Evolutionary conservation across 2,329 filamentous ascomycete genomes (phyloP).

Genomic region (Knufia fluminis): DNA sequence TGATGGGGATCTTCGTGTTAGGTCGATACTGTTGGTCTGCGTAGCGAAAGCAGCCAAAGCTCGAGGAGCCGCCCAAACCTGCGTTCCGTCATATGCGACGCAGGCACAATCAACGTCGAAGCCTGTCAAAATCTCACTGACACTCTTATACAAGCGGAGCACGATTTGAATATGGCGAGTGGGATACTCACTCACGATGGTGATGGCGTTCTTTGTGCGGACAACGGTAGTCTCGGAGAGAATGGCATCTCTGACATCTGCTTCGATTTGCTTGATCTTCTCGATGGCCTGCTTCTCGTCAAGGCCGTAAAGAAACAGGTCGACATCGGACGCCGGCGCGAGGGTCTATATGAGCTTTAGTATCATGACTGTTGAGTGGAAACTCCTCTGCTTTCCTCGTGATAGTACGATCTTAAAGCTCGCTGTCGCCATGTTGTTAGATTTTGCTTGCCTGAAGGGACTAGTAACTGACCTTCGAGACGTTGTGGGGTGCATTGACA

Average conservation of each 20-base stretch:
- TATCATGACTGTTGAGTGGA: no score
- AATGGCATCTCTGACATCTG: conserved; percentile 63
- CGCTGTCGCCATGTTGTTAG: conserved; percentile 10
- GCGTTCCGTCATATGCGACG: conserved; percentile 67
- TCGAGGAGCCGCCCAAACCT: conserved; percentile 70
- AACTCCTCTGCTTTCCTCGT: conserved; percentile 40
- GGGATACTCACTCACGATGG: conserved; percentile 75
- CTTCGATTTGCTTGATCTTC: conserved; percentile 77
- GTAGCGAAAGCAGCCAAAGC: conserved; percentile 72
- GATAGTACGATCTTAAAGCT: conserved; percentile 59
- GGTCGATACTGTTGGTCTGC: conserved; percentile 70
- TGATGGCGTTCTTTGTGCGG: conserved; percentile 78
- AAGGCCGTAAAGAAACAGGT: conserved; percentile 75
- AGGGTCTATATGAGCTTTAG: conserved; percentile 40
- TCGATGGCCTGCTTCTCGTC: conserved; percentile 67
- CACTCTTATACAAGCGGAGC: conserved; percentile 70
- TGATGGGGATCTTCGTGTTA: conserved; percentile 69
- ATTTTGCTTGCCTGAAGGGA: background rate
- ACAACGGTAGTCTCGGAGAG: conserved; percentile 76
- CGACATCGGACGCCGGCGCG: conserved; percentile 76
- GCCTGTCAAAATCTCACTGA: conserved; percentile 76
- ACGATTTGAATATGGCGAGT: conserved; percentile 80
- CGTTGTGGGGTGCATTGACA: conserved; percentile 52
- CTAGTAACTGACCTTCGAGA: conserved; percentile 42
- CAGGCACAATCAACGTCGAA: conserved; percentile 84